Percentiles rank a stretch among this genome's conserved stretches.
Conservation (phyloP, 2,329 filamentous ascomycete genomes). For the Arthrocladium fulminans region DNA sequence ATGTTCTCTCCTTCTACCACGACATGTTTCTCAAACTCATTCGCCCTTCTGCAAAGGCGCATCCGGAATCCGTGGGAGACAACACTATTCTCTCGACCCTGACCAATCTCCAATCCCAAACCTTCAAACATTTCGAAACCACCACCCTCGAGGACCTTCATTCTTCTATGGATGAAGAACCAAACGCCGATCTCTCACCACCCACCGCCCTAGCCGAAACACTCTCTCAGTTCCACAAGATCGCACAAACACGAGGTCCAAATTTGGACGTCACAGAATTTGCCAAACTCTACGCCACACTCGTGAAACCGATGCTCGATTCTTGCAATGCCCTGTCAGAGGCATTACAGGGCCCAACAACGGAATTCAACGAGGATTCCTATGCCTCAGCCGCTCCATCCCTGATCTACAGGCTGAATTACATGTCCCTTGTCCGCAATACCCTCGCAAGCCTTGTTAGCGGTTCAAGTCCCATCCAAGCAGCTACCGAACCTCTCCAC, state of each 20-base stretch:
- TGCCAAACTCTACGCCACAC: constrained; percentile 65
- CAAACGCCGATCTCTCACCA: constrained; percentile 15
- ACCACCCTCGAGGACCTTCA: constrained; percentile 15
- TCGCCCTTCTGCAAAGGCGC: constrained; percentile 33
- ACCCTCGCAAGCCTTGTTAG: constrained; percentile 48
- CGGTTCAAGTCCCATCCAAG: constrained; percentile 23
- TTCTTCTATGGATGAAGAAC: constrained; percentile 5
- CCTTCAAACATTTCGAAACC: constrained; percentile 37
- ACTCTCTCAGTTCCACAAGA: constrained; percentile 44
- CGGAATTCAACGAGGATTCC: background rate
- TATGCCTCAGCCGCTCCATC: constrained; percentile 29
- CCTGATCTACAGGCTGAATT: constrained; percentile 44
- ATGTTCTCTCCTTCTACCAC: constrained; percentile 81
- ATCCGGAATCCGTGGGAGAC: constrained; percentile 36
- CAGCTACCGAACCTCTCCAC: constrained; percentile 14
- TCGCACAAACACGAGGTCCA: constrained; percentile 17
- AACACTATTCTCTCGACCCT: constrained; percentile 43
- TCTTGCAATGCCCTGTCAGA: constrained; percentile 62
- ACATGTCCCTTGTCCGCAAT: constrained; percentile 44
- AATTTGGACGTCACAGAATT: constrained; percentile 51
- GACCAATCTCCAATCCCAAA: constrained; percentile 32
- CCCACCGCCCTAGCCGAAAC: constrained; percentile 16
- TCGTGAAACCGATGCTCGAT: constrained; percentile 79
- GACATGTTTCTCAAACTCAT: constrained; percentile 75
- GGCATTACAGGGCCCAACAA: background rate